These are phyloP conservation scores for Globisporangium abappressorium DNA, from an alignment of 352 stramenopile genomes.

Conservation along the genomic window DNA sequence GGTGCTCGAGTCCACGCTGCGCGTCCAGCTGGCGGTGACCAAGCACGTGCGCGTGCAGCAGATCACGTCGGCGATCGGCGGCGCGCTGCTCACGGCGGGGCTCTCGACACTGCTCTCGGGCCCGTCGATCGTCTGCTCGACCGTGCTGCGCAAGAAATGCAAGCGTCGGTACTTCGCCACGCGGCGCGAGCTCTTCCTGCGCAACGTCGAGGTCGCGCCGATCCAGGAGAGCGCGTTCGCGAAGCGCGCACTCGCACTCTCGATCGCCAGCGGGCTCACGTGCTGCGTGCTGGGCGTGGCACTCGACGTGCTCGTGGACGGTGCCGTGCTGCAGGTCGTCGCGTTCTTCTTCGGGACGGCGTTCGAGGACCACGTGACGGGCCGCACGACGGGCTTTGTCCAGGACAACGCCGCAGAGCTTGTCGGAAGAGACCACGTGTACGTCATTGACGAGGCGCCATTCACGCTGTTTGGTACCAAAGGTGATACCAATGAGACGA, in stretches of 20 bases:
- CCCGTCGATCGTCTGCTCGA: slow-evolving; percentile 23
- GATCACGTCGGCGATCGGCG: slow-evolving; percentile 18
- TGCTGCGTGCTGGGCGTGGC: slow-evolving; percentile 27
- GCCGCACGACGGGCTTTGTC: slow-evolving; percentile 11
- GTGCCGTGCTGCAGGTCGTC: slow-evolving; percentile 26
- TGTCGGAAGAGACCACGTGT: slow-evolving; percentile 16
- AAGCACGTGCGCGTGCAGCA: slow-evolving; percentile 23
- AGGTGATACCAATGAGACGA: background rate
- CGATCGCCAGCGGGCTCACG: slow-evolving; percentile 22
- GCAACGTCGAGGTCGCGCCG: slow-evolving; percentile 11
- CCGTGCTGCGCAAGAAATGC: slow-evolving; percentile 23
- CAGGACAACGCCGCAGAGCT: slow-evolving; percentile 9
- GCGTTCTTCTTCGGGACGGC: slow-evolving; percentile 17
- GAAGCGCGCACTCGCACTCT: slow-evolving; percentile 24
- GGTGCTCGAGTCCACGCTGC: slow-evolving; percentile 28
- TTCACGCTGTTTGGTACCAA: background rate
- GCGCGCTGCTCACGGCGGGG: slow-evolving; percentile 18
- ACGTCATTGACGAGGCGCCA: slow-evolving; percentile 10
- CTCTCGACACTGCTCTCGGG: slow-evolving; percentile 23
- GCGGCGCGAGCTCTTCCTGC: slow-evolving; percentile 15
- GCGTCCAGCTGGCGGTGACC: slow-evolving; percentile 27
- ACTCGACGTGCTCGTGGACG: slow-evolving; percentile 26
- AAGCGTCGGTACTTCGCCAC: slow-evolving; percentile 17
- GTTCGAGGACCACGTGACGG: slow-evolving; percentile 18
- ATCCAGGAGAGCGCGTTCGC: slow-evolving; percentile 19